Evolutionary conservation across 495 filamentous ascomycete species (phyloP), one percentile per base, ranked within the genome.

Genomic region (Mycothermus thermophilus): DNA sequence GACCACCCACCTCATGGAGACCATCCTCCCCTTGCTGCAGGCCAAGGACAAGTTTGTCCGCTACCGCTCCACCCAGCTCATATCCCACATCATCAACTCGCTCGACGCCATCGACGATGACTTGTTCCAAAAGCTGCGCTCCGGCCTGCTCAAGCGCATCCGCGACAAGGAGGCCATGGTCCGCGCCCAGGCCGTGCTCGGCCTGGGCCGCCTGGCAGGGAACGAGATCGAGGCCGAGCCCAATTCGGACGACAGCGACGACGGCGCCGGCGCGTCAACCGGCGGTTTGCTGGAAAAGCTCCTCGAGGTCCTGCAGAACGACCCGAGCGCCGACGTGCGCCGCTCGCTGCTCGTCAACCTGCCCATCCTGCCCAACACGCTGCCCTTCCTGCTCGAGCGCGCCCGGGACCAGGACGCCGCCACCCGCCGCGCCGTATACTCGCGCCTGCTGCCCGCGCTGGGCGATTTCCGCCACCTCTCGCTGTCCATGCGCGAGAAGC

Each of bases 381-480:
- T 99, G n/a, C 84, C 84, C 11, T 95, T 79, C 51, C 74, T 99
- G 0, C 69, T 96, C 18, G 90, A 96, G 54, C 72, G 90, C 38
- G 84, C 92, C 14, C 71, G 90, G 43, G 90, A 99, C 55, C 66
- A 83, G 17, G 90, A 99, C 57, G 67, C 79, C 2, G 63, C 73
- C 3, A 96, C 83, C 2, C 70, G 90, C 32, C 70, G 86, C 30
- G 82, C 81, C 8, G 64, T 99, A 5, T 99, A 95, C 51, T 80
- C 88, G 3, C 75, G 82, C 11, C 62, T 99, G 2, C 63, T 99
- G 6, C 92, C 90, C 1, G 79, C 82, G 0, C 66, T 99, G 6
- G 88, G 87, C 12, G 90, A 99, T 58, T 99, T 99, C 63, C 78
- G 90, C 32, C 84, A 96, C 58, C 63, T 99, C 29, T 93, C 85